A percentile compares a stretch with the other conserved stretches of the same genome.
phyloP scores from a whole-genome alignment of 768 basidiomycete genomes.

The Lyophyllum atratum region DNA sequence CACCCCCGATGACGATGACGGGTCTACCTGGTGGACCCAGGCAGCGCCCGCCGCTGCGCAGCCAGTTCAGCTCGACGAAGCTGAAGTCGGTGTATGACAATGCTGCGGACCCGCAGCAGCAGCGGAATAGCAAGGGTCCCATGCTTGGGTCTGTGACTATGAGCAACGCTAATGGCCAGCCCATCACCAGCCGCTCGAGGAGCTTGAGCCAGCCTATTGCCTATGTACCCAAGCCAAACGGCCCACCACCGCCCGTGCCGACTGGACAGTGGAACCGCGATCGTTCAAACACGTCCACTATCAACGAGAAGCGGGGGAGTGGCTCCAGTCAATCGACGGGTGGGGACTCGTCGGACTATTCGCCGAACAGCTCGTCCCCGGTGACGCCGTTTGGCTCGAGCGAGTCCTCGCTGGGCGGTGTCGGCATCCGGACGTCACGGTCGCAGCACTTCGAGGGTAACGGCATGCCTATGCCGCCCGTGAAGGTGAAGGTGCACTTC shows the following conservation, averaged over 20 bases:
- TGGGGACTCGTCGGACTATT: slow-evolving; percentile 75
- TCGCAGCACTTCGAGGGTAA: slow-evolving; percentile 49
- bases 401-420: slow-evolving; percentile 72
- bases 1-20: slow-evolving; percentile 14
- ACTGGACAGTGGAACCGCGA: slow-evolving; percentile 44
- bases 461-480: slow-evolving; percentile 25
- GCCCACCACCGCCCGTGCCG: slow-evolving; percentile 57
- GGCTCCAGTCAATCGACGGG: slow-evolving; percentile 83
- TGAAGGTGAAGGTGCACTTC: slow-evolving; percentile 94
- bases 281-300: slow-evolving; percentile 40
- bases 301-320: slow-evolving; percentile 72
- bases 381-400: slow-evolving; percentile 90
- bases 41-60: slow-evolving; percentile 53
- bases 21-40: slow-evolving; percentile 26
- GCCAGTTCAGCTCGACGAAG: slow-evolving; percentile 70
- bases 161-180: slow-evolving; percentile 25
- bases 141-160: slow-evolving; percentile 25
- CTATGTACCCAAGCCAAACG: slow-evolving; percentile 55
- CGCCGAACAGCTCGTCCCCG: slow-evolving; percentile 83
- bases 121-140: slow-evolving; percentile 23
- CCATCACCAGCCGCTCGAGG: slow-evolving; percentile 57
- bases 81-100: slow-evolving; percentile 56
- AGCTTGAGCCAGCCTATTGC: slow-evolving; percentile 81
- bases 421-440: slow-evolving; percentile 54
- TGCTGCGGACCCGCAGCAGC: slow-evolving; percentile 34